Percentiles rank a stretch among this genome's conserved stretches.
phyloP scores from a whole-genome alignment of 768 basidiomycete genomes.

The Cubamyces sp. region DNA sequence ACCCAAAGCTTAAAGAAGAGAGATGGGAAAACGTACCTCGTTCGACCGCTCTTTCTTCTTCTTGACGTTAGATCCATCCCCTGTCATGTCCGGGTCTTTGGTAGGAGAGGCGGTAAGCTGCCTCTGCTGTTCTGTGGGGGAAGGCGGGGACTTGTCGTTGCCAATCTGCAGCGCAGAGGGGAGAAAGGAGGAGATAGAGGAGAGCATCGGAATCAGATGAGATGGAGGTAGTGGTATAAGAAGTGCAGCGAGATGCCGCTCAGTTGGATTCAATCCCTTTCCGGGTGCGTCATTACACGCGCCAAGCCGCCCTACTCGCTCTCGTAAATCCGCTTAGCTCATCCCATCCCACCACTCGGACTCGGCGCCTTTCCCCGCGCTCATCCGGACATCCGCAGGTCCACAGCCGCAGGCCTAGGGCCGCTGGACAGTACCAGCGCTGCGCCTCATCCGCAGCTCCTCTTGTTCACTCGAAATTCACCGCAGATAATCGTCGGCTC shows the following conservation, averaged over 20 bases:
- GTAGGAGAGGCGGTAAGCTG: constrained; percentile 12
- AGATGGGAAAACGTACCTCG: constrained; percentile 44
- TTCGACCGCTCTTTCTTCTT: constrained; percentile 52
- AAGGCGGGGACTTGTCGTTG: constrained; percentile 22
- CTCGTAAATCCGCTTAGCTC: constrained; percentile 6
- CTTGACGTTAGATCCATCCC: constrained; percentile 42
- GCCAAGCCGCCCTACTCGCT: constrained; percentile 1
- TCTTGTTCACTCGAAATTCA: not conserved
- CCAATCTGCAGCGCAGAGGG: constrained; percentile 26
- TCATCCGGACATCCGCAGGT: not conserved
- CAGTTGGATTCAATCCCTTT: constrained; percentile 2
- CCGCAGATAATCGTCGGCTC: not conserved
- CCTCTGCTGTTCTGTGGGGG: not conserved
- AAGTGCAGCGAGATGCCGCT: constrained; percentile 13
- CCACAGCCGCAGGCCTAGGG: not conserved
- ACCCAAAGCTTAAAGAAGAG: not conserved
- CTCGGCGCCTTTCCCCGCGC: not conserved
- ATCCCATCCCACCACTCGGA: not conserved
- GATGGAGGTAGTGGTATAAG: constrained; percentile 20
- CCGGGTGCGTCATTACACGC: constrained; percentile 20
- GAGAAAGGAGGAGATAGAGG: constrained; percentile 30
- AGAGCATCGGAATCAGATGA: constrained; percentile 29
- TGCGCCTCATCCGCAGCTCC: not conserved
- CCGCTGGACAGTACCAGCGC: too few relatives aligned
- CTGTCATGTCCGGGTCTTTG: constrained; percentile 22